A percentile compares a stretch with the other conserved stretches of the same genome.
Evolutionary conservation across 208 protist species (phyloP).

Genomic region (Wallacemonas collosoma): DNA sequence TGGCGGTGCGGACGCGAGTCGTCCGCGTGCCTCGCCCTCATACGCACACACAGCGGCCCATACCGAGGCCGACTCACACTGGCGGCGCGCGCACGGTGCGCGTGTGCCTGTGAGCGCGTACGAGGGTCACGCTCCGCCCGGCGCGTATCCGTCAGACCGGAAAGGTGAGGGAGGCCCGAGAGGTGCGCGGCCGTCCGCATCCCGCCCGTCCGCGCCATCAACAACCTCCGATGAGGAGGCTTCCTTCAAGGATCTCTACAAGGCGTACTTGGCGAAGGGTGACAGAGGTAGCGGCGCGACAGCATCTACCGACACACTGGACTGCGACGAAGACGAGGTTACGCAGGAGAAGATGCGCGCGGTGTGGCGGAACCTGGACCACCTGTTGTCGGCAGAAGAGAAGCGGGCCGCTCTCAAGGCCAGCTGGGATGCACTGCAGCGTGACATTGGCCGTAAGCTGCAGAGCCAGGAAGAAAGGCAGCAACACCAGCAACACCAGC

Average conservation of each 20-base stretch:
- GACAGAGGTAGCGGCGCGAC: not conserved
- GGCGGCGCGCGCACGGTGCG: conserved; percentile 56
- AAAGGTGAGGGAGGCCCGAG: not conserved
- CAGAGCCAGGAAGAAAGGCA: not conserved
- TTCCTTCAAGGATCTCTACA: conserved; percentile 4
- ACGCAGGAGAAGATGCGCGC: conserved; percentile 12
- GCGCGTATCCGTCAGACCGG: not conserved
- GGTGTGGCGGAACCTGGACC: conserved; percentile 18
- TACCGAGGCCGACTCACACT: conserved; percentile 39
- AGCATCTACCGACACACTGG: not conserved
- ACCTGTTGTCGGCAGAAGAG: conserved; percentile 16
- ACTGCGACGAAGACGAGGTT: not conserved
- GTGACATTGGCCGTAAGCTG: conserved; percentile 16
- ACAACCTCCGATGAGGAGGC: not conserved
- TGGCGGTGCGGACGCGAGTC: not conserved
- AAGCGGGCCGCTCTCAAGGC: conserved; percentile 16
- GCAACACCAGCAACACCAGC: not conserved
- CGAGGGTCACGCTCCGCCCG: conserved; percentile 12
- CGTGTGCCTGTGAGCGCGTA: conserved; percentile 77
- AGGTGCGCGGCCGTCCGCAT: not conserved
- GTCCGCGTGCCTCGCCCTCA: conserved; percentile 12
- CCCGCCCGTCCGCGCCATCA: not conserved
- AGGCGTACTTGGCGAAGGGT: conserved; percentile 11
- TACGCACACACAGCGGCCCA: conserved; percentile 14
- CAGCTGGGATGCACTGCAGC: conserved; percentile 8